A percentile compares a stretch with the other conserved stretches of the same genome.
These are phyloP conservation scores for Amphirosellinia nigrospora DNA, from an alignment of 495 filamentous ascomycete genomes.

Conservation along the genomic window DNA sequence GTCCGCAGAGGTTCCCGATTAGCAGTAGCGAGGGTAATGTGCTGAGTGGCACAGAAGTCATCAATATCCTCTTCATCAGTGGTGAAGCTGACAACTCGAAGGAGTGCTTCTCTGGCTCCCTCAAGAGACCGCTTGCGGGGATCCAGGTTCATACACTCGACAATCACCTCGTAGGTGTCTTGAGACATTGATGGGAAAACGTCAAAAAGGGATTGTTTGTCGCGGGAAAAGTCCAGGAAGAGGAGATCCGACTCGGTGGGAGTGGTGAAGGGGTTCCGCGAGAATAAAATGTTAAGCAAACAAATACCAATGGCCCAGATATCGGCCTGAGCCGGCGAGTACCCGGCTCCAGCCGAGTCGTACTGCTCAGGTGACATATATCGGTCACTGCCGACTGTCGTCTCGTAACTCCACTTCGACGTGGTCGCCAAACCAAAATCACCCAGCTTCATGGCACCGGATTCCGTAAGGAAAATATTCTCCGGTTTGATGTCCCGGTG, in stretches of 20 bases:
- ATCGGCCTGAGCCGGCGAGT: slow-evolving; percentile 92
- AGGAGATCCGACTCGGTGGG: slow-evolving; percentile 86
- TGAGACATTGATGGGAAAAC: slow-evolving; percentile 98
- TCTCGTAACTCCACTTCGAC: slow-evolving; percentile 86
- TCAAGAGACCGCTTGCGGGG: slow-evolving; percentile 84
- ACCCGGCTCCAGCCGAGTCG: slow-evolving; percentile 81
- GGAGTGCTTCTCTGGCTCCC: slow-evolving; percentile 75
- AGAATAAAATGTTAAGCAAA: slow-evolving; percentile 93
- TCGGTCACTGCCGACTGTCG: slow-evolving; percentile 92
- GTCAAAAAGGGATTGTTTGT: slow-evolving; percentile 94
- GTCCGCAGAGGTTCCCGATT: slow-evolving; percentile 96
- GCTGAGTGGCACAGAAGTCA: slow-evolving; percentile 89
- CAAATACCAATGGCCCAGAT: slow-evolving; percentile 96
- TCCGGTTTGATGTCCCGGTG: slow-evolving; percentile 99
- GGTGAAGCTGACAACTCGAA: slow-evolving; percentile 86
- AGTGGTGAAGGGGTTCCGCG: slow-evolving; percentile 89
- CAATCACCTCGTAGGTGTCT: slow-evolving; percentile 92
- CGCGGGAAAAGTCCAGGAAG: slow-evolving; percentile 88
- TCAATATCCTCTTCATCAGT: slow-evolving; percentile 84
- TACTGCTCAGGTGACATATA: slow-evolving; percentile 99
- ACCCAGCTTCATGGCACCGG: slow-evolving; percentile 91
- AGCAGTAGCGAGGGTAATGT: slow-evolving; percentile 73
- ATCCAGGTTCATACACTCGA: slow-evolving; percentile 85
- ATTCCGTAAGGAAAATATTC: slow-evolving; percentile 92
- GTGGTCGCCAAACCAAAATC: slow-evolving; percentile 93